Conservation (phyloP, 257 asterid species). For the Gentiana dahurica region DNA sequence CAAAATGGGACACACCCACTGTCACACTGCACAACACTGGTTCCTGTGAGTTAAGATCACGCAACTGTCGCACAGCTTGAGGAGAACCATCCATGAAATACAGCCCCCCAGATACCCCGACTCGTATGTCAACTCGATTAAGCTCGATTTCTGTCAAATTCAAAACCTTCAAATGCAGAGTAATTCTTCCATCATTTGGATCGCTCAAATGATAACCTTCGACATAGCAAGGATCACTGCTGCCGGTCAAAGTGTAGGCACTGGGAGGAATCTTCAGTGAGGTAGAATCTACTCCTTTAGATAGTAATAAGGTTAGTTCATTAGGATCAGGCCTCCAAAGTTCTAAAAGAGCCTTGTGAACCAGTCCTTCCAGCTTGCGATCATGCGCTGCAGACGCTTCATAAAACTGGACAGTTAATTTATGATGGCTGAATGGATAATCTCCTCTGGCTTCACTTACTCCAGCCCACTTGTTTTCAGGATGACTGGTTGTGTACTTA, state of each 20-base stretch:
- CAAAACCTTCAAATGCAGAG: constrained; percentile 81
- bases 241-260: constrained; percentile 65
- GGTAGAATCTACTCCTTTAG: constrained; percentile 58
- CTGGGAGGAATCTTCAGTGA: constrained; percentile 71
- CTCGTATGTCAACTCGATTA: constrained; percentile 74
- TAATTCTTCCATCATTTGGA: constrained; percentile 82
- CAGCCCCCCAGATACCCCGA: constrained; percentile 83
- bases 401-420: constrained; percentile 82
- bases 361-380: constrained; percentile 75
- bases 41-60: constrained; percentile 72
- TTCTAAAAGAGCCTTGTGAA: constrained; percentile 85
- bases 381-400: constrained; percentile 90
- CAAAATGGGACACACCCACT: constrained; percentile 82
- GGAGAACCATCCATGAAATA: constrained; percentile 95
- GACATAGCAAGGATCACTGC: constrained; percentile 94
- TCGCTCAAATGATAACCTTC: constrained; percentile 88
- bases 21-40: constrained; percentile 77
- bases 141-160: constrained; percentile 84
- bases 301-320: constrained; percentile 59
- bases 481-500: constrained; percentile 56
- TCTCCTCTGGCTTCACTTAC: constrained; percentile 78
- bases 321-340: constrained; percentile 91
- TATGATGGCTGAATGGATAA: constrained; percentile 92
- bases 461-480: constrained; percentile 85
- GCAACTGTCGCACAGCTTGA: constrained; percentile 83